phyloP scores from a whole-genome alignment of 164 flowering plant species.

The Annona cherimola region DNA sequence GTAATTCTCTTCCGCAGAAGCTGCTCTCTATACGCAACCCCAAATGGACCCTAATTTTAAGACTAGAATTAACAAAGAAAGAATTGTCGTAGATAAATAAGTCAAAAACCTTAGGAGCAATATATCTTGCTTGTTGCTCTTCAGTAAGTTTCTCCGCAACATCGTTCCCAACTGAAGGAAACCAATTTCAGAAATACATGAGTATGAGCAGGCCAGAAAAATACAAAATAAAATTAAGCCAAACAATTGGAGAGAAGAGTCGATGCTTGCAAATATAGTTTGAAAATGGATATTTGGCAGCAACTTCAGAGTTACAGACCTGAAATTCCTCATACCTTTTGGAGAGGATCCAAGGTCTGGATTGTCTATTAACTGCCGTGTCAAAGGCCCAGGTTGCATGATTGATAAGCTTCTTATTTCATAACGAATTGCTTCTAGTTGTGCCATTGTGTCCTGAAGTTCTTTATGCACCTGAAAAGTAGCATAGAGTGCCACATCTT shows the following conservation, averaged over 20 bases:
- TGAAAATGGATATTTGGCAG: neutral
- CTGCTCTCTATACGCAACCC: too few species aligned
- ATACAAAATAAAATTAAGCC: neutral
- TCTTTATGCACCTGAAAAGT: slow-evolving; percentile 78
- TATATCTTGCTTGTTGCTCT: slow-evolving; percentile 14
- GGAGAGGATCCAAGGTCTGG: slow-evolving; percentile 20
- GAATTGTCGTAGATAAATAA: neutral
- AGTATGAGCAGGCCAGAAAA: too few species aligned
- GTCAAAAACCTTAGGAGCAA: slow-evolving; percentile 22
- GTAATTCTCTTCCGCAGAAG: too few species aligned
- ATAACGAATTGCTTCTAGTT: slow-evolving; percentile 82
- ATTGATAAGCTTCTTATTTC: slow-evolving; percentile 71
- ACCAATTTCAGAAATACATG: neutral
- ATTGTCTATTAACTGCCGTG: slow-evolving; percentile 51
- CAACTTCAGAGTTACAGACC: neutral
- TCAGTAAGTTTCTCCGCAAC: slow-evolving; percentile 21
- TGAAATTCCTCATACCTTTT: slow-evolving; percentile 21
- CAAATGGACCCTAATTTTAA: neutral
- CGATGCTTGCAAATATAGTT: neutral
- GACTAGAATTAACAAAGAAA: neutral
- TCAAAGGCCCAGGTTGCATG: slow-evolving; percentile 74
- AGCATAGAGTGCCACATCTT: slow-evolving; percentile 4
- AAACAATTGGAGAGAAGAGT: neutral
- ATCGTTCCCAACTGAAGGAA: slow-evolving; percentile 11
- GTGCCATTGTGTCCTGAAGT: slow-evolving; percentile 79